Evolutionary conservation across 2,329 filamentous ascomycete species (phyloP).

Genomic region (Lecanicillium sp.): DNA sequence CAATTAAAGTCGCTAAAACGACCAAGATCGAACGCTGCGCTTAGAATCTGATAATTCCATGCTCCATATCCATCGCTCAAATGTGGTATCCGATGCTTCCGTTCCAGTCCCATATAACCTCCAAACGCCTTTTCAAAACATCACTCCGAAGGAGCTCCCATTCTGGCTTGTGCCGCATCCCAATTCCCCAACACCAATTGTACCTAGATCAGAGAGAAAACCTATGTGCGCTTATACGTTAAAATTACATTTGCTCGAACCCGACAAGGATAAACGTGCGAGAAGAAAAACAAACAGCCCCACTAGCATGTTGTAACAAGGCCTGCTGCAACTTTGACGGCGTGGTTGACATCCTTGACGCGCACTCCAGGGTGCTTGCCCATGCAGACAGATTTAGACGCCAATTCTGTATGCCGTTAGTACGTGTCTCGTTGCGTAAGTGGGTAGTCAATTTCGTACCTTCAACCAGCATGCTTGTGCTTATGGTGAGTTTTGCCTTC

Average conservation of each 20-base stretch:
- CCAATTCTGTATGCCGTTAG: constrained; percentile 22
- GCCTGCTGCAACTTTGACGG: constrained; percentile 21
- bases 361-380: constrained; percentile 30
- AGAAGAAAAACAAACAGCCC: neutral
- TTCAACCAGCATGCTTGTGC: constrained; percentile 23
- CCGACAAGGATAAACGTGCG: neutral
- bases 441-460: constrained; percentile 17
- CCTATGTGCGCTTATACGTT: neutral
- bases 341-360: constrained; percentile 26
- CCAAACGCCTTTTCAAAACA: too few relatives aligned
- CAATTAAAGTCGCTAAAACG: too few relatives aligned
- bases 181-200: neutral
- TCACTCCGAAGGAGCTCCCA: too few relatives aligned
- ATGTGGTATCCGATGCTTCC: too few relatives aligned
- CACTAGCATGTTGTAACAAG: neutral
- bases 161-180: neutral
- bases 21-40: too few relatives aligned
- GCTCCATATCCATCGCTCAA: too few relatives aligned
- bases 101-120: too few relatives aligned
- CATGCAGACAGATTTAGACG: constrained; percentile 26
- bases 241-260: neutral
- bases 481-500: constrained; percentile 25
- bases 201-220: neutral
- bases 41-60: too few relatives aligned
- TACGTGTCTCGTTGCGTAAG: too few relatives aligned